Evolutionary conservation across 1,139 yeast genomes (phyloP), one percentile per base, ranked within the genome.

Genomic region (Schizosaccharomyces versatilis): DNA sequence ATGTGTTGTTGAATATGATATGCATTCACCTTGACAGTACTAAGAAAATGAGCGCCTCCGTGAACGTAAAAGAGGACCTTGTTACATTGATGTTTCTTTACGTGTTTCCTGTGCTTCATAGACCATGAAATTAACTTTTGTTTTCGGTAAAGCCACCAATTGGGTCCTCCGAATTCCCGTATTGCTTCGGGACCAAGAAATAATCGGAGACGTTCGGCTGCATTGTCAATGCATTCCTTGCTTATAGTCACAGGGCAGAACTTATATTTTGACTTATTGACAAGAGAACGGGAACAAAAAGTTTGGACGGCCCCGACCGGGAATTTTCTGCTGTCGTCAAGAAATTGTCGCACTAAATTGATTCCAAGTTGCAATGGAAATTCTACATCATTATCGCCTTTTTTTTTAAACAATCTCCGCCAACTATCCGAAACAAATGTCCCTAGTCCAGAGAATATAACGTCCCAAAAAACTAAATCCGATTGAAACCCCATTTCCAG

Each of bases 31-130:
- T 56, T 55, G 7, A 60, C 60, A 9, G 61, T 57, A 8, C 62
- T 60, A 51, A 59, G 42, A 38, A 56, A 59, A 47, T 60, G 60
- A 3, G 61, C 60, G 14, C 62, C 62, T n/a, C 62, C 62, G 41
- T 60, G 62, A 8, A 56, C 56, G 52, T 56, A 59, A 15, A 60
- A 54, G 3, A 60, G 54, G 39, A 60, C 60, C 9, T 55, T 52
- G 32, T 58, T 59, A 44, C n/a, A 3, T 8, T 7, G 14, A 17
- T 17, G 12, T 10, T 44, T 32, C 19, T 32, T 17, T 32, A 17
- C 9, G 8, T 17, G 14, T 24, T 32, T 32, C 32, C 38, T 19
- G 14, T 12, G 19, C 32, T 44, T n/a, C 19, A 44, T 17, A 32
- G 38, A 44, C 49, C 49, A 44, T 19, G 49, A 9, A 19, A 19